Evolutionary conservation across 805 yeast genomes (phyloP).

Genomic region (Saccharomycopsis guyanensis): DNA sequence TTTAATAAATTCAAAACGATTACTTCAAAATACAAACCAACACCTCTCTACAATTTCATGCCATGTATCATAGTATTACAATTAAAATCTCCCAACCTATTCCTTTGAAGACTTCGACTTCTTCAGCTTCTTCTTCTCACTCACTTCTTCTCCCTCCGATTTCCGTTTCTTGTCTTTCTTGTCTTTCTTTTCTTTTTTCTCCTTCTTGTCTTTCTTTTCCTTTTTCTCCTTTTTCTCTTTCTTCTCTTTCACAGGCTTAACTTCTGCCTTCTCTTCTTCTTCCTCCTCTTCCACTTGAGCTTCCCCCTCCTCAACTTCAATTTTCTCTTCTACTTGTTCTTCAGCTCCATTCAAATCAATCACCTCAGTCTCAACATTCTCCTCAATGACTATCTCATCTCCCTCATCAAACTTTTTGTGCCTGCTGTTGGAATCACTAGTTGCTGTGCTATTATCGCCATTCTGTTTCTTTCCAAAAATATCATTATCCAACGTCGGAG

Average conservation of each 20-base stretch:
- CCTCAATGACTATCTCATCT: conserved; percentile 24
- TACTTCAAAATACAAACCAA: no score
- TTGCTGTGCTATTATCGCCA: conserved; percentile 25
- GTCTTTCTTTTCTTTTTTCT: conserved; percentile 7
- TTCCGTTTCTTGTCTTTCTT: conserved; percentile 14
- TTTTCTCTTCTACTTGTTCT: conserved; percentile 16
- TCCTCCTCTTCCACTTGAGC: conserved; percentile 18
- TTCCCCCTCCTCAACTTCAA: conserved; percentile 18
- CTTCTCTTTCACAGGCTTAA: conserved; percentile 15
- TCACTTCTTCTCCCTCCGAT: conserved; percentile 13
- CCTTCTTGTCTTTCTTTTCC: conserved; percentile 8
- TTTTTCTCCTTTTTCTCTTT: conserved; percentile 15
- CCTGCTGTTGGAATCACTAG: conserved; percentile 24
- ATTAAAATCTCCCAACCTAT: no score
- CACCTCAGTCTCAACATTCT: conserved; percentile 28
- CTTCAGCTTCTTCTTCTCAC: conserved; percentile 12
- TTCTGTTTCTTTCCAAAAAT: conserved; percentile 23
- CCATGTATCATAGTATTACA: no score
- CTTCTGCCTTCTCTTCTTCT: conserved; percentile 18
- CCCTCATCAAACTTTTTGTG: conserved; percentile 29
- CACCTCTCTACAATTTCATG: no score
- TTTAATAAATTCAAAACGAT: no score
- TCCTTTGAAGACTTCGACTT: conserved; percentile 5
- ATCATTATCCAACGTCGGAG: conserved; percentile 39
- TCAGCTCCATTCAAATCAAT: conserved; percentile 20